phyloP scores from a whole-genome alignment of 805 yeast species.

The Metschnikowia peoriensis region DNA sequence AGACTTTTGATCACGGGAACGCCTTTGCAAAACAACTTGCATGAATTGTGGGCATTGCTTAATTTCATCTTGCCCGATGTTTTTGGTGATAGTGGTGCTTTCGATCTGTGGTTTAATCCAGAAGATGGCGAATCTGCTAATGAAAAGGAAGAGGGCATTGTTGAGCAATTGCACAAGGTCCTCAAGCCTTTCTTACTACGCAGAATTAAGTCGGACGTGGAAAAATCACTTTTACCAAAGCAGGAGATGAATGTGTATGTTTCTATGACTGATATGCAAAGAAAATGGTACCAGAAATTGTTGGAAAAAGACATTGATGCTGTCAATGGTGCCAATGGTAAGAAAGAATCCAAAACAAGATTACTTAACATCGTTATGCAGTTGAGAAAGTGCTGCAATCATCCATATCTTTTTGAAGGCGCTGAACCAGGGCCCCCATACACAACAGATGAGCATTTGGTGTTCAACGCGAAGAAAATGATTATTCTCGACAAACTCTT shows the following conservation, averaged over 20 bases:
- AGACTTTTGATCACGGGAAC: conserved; percentile 92
- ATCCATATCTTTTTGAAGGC: conserved; percentile 81
- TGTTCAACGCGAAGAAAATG: conserved; percentile 70
- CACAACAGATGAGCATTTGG: conserved; percentile 81
- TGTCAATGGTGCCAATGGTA: conserved; percentile 77
- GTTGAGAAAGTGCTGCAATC: conserved; percentile 79
- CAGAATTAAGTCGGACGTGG: conserved; percentile 80
- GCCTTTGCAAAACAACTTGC: conserved; percentile 90
- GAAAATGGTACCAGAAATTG: conserved; percentile 71
- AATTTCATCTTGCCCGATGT: conserved; percentile 92
- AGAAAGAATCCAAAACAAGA: conserved; percentile 72
- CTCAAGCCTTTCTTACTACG: conserved; percentile 72
- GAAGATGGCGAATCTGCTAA: conserved; percentile 35
- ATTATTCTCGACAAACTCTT: conserved; percentile 66
- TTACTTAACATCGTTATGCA: conserved; percentile 81
- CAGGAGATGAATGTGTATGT: conserved; percentile 71
- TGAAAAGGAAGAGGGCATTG: conserved; percentile 47
- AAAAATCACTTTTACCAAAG: conserved; percentile 71
- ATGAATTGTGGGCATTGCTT: conserved; percentile 93
- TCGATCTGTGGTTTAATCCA: conserved; percentile 70
- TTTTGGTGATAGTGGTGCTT: conserved; percentile 78
- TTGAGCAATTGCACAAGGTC: conserved; percentile 72
- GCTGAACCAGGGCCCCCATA: conserved; percentile 90
- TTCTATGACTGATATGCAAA: conserved; percentile 78
- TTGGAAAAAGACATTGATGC: conserved; percentile 82